phyloP scores from a whole-genome alignment of 2,329 filamentous ascomycete species.

The Coniochaeta ligniaria region DNA sequence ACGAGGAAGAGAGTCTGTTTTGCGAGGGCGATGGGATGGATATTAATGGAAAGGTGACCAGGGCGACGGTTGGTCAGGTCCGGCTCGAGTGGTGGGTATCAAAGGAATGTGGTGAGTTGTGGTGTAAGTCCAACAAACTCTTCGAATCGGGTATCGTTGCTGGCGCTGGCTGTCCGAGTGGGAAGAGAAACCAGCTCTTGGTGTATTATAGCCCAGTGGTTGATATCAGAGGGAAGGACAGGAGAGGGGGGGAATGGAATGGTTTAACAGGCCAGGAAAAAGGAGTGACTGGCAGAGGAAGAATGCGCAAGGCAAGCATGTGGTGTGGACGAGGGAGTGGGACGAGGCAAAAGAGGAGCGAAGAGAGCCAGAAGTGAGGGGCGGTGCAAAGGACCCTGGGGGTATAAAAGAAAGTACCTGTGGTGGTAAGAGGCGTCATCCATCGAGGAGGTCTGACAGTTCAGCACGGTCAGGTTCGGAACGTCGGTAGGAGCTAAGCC shows the following conservation, averaged over 20 bases:
- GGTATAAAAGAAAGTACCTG: slow-evolving; percentile 43
- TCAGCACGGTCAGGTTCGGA: slow-evolving; percentile 39
- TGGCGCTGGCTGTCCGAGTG: slow-evolving; percentile 31
- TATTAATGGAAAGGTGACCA: slow-evolving; percentile 3
- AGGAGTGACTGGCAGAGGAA: slow-evolving; percentile 43
- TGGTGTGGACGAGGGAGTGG: slow-evolving; percentile 29
- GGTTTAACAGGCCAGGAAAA: slow-evolving; percentile 26
- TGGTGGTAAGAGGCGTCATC: slow-evolving; percentile 31
- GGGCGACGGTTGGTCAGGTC: slow-evolving; percentile 9
- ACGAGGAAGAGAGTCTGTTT: background rate
- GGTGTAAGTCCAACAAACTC: slow-evolving; percentile 12
- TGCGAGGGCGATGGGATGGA: slow-evolving; percentile 1
- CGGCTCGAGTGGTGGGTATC: slow-evolving; percentile 14
- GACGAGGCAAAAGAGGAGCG: slow-evolving; percentile 36
- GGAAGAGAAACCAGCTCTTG: slow-evolving; percentile 50
- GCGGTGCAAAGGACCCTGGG: slow-evolving; percentile 39
- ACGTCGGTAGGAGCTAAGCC: slow-evolving; percentile 44
- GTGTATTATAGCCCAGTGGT: slow-evolving; percentile 35
- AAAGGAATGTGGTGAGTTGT: slow-evolving; percentile 36
- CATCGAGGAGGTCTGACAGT: slow-evolving; percentile 20
- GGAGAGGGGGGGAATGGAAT: slow-evolving; percentile 19
- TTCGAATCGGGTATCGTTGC: slow-evolving; percentile 23
- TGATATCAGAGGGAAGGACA: slow-evolving; percentile 32
- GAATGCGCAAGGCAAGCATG: slow-evolving; percentile 24
- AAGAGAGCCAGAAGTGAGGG: slow-evolving; percentile 32